These are phyloP conservation scores for Podospora tetraspora DNA, from an alignment of 495 filamentous ascomycete species.

Conservation along the genomic window DNA sequence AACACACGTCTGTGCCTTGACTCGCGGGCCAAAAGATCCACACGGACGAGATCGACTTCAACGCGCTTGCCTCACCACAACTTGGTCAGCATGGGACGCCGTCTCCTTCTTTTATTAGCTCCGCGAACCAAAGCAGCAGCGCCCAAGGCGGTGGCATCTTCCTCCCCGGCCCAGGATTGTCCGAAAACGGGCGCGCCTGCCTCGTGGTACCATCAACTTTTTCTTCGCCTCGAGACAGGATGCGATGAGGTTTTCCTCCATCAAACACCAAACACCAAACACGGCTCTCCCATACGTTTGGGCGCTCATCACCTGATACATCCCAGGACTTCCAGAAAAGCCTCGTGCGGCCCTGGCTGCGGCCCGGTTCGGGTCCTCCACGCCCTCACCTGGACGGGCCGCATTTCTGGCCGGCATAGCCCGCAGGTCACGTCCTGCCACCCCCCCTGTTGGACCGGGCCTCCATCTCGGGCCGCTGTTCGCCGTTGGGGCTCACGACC, in stretches of 20 bases:
- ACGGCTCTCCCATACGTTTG: neutral
- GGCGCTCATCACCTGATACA: neutral
- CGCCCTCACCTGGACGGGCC: neutral
- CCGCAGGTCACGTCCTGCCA: neutral
- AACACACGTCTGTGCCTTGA: neutral
- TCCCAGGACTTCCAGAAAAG: neutral
- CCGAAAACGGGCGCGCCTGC: too few relatives aligned
- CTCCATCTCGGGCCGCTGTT: conserved; percentile 2
- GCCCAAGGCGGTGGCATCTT: neutral
- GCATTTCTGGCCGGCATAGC: conserved; percentile 4
- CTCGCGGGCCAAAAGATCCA: neutral
- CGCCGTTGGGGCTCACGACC: neutral
- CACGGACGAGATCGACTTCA: neutral
- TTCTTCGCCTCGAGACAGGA: neutral
- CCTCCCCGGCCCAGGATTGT: neutral
- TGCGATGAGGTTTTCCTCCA: neutral
- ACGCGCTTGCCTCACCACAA: neutral
- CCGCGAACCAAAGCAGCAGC: neutral
- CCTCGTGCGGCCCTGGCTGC: neutral
- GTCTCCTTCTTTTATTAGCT: neutral
- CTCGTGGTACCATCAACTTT: neutral
- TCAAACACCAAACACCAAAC: neutral
- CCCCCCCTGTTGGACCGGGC: neutral
- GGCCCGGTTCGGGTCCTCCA: neutral
- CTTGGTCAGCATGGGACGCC: neutral